Base-by-base conservation (phyloP, 2,329 filamentous ascomycete species). In the Cordyceps cicadae region DNA sequence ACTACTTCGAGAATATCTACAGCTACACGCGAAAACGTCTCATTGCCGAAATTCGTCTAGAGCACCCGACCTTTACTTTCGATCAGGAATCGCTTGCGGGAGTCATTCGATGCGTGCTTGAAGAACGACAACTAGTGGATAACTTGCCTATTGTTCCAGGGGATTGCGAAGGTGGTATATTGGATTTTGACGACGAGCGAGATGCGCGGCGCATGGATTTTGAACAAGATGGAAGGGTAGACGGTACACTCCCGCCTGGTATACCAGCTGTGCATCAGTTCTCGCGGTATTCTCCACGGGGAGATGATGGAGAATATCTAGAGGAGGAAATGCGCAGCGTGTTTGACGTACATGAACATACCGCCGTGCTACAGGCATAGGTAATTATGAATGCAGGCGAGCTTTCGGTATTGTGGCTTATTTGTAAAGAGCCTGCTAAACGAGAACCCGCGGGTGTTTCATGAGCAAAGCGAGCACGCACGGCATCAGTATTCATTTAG, bases 1-100 rank as follows among this genome's bases (percentile, higher is more conserved):
- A 77, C 62, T 75, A 82, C 60, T 74, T 83, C 49, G 73, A 77
- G 32, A 74, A 77, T 58, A 75, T 75, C 19, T 77, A 78, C 66
- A 74, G 71, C 58, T 80, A 78, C 49, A 76, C 76, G 24, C 77
- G 76, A 53, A 70, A 70, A 34, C 75, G 76, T 11, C 75, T 82
- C 9, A 73, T 82, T 12, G 65, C 67, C 5, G 75, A 76, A 58
- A 71, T 80, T 4, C 73, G 70, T 6, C 64, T 73, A 4, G 71
- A 71, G 12, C 74, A 76, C 21, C 74, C 75, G 3, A 70, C 71
- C 48, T 78, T 83, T 53, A 74, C 72, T 11, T 71, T 73, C 41
- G 79, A 77, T 61, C 75, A 76, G 49, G 77, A 79, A 66, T 79
- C 75, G 2, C 74, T 80, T 11, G 73, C 74, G 32, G 67, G 72